Conservation (phyloP, 2,329 filamentous ascomycete species). For the Microsporum ferrugineum region DNA sequence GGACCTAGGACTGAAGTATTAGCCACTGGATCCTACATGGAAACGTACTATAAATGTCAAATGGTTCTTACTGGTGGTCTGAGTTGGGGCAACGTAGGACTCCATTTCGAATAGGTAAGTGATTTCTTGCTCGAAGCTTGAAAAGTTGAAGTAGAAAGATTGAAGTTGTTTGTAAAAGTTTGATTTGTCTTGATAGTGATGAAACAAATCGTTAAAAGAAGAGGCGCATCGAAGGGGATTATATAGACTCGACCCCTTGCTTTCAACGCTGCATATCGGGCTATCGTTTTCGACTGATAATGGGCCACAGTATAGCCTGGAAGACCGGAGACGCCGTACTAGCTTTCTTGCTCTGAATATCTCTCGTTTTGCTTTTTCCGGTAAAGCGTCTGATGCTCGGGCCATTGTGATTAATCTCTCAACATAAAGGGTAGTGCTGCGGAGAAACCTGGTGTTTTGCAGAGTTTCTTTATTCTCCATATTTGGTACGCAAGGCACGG, state of each 20-base stretch:
- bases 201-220: not conserved
- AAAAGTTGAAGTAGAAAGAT: constrained; percentile 6
- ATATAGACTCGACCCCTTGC: not conserved
- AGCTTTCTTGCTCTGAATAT: not conserved
- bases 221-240: not conserved
- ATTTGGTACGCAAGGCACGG: not conserved
- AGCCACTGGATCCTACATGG: not conserved
- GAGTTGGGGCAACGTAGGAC: constrained; percentile 10
- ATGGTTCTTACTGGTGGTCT: constrained; percentile 10
- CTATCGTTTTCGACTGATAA: not conserved
- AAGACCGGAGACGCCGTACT: not conserved
- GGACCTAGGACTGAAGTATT: constrained; percentile 7
- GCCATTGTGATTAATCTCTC: not conserved
- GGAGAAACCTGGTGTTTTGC: not conserved
- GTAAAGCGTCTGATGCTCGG: not conserved
- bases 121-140: not conserved
- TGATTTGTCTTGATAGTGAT: not conserved
- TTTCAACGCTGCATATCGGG: not conserved
- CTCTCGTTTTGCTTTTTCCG: not conserved
- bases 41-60: not conserved
- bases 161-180: not conserved
- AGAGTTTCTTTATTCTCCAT: constrained; percentile 1
- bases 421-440: not conserved
- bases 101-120: constrained; percentile 8
- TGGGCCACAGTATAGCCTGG: not conserved